These are phyloP conservation scores for Lasiodiplodia gonubiensis DNA, from an alignment of 2,329 filamentous ascomycete species.

Conservation along the genomic window DNA sequence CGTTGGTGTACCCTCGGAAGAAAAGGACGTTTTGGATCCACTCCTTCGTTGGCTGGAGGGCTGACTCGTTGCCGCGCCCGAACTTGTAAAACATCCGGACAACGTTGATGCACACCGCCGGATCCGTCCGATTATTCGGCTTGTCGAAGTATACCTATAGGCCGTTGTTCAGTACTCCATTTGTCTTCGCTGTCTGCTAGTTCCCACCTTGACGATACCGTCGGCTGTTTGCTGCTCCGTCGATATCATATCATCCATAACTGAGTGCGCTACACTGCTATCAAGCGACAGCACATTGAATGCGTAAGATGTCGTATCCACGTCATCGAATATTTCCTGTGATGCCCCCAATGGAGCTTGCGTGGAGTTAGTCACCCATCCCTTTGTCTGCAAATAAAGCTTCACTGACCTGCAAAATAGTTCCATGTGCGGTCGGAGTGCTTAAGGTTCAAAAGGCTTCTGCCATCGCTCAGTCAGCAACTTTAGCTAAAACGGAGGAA, in stretches of 20 bases:
- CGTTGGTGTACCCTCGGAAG: slow-evolving; percentile 39
- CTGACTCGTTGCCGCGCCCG: slow-evolving; percentile 34
- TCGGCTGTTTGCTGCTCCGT: slow-evolving; percentile 8
- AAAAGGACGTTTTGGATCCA: slow-evolving; percentile 34
- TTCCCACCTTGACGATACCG: slow-evolving; percentile 10
- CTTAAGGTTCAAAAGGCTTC: slow-evolving; percentile 27
- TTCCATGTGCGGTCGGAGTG: slow-evolving; percentile 35
- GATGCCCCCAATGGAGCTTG: slow-evolving; percentile 29
- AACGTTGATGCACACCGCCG: slow-evolving; percentile 43
- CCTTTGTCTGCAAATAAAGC: slow-evolving; percentile 6
- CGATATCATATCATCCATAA: slow-evolving; percentile 19
- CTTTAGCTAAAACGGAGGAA: not conserved
- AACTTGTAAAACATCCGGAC: slow-evolving; percentile 42
- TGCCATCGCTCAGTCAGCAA: slow-evolving; percentile 1
- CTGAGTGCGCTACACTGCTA: not conserved
- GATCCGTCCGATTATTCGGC: slow-evolving; percentile 36
- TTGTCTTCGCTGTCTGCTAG: not conserved
- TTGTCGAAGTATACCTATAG: slow-evolving; percentile 42
- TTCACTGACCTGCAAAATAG: slow-evolving; percentile 35
- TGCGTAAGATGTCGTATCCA: slow-evolving; percentile 44
- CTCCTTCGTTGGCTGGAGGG: slow-evolving; percentile 36
- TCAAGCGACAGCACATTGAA: slow-evolving; percentile 36
- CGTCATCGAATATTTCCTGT: slow-evolving; percentile 40
- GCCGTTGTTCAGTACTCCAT: not conserved
- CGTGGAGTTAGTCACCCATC: slow-evolving; percentile 5